Evolutionary conservation across 208 protist species (phyloP).

Genomic region (Wallacemonas rigidus): DNA sequence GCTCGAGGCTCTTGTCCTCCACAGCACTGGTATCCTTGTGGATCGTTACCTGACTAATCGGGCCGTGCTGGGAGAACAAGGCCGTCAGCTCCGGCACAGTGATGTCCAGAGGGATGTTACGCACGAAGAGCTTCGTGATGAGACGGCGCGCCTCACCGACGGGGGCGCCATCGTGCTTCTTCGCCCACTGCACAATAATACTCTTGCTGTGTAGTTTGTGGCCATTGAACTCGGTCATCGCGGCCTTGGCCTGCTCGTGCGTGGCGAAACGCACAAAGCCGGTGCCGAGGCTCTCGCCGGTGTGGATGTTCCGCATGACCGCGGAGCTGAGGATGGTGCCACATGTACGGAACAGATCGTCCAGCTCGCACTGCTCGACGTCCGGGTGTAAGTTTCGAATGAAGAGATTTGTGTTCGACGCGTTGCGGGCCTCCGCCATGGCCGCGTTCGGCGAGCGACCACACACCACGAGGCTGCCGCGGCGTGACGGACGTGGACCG

Average conservation of each 20-base stretch:
- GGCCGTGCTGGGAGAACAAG: conserved; percentile 24
- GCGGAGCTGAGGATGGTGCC: conserved; percentile 53
- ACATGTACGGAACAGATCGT: conserved; percentile 38
- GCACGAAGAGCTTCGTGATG: conserved; percentile 61
- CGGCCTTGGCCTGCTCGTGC: conserved; percentile 36
- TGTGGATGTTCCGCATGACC: conserved; percentile 78
- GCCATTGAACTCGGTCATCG: conserved; percentile 30
- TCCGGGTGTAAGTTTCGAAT: conserved; percentile 42
- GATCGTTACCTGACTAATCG: conserved; percentile 30
- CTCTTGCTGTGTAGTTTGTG: conserved; percentile 3
- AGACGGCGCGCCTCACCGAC: conserved; percentile 38
- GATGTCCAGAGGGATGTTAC: conserved; percentile 44
- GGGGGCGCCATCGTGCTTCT: conserved; percentile 42
- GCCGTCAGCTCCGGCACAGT: conserved; percentile 19
- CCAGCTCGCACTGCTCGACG: conserved; percentile 42
- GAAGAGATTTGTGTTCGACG: conserved; percentile 58
- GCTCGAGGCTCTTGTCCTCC: conserved; percentile 20
- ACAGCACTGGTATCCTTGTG: conserved; percentile 56
- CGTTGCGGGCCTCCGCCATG: conserved; percentile 8
- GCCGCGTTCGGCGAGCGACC: neutral
- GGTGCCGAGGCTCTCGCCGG: conserved; percentile 58
- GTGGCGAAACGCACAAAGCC: conserved; percentile 67
- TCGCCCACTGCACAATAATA: conserved; percentile 47
- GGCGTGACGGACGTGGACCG: neutral
- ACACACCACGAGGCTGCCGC: neutral